phyloP scores from a whole-genome alignment of 176 grass and related monocot genomes.

The Oryza brachyantha region DNA sequence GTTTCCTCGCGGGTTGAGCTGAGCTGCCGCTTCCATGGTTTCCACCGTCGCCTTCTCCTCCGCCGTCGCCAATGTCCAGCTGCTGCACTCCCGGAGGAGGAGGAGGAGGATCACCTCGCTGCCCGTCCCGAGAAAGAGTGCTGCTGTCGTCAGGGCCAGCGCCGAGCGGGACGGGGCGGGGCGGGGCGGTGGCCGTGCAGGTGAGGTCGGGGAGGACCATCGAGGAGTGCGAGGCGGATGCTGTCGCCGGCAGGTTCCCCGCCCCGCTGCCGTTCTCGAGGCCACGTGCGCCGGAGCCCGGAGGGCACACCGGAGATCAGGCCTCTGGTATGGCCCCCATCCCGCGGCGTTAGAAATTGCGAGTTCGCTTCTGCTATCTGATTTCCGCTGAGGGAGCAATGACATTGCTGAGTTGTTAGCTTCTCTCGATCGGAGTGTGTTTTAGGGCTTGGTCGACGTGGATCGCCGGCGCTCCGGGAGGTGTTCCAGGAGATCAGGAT shows the following conservation, averaged over 20 bases:
- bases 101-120: too few species aligned
- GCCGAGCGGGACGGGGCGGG: constrained; percentile 44
- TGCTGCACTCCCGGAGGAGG: constrained; percentile 22
- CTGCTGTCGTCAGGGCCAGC: constrained; percentile 26
- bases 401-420: not conserved
- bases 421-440: too few species aligned
- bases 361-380: too few species aligned
- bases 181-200: constrained; percentile 34
- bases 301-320: constrained; percentile 72
- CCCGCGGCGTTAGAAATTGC: not conserved
- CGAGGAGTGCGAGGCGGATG: constrained; percentile 93
- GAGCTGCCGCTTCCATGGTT: not conserved
- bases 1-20: too few species aligned
- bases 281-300: constrained; percentile 53
- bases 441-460: too few species aligned
- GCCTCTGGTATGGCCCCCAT: constrained; percentile 52
- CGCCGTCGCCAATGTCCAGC: constrained; percentile 35
- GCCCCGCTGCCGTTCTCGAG: constrained; percentile 43
- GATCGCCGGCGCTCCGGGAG: constrained; percentile 64
- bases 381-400: not conserved
- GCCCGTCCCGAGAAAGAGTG: constrained; percentile 24
- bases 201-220: constrained; percentile 58
- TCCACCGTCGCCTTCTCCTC: constrained; percentile 37
- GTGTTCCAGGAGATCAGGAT: constrained; percentile 83
- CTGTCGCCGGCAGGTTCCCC: constrained; percentile 71